Conservation (phyloP, 2,329 filamentous ascomycete species). For the Rhexocercosporidium sp. region DNA sequence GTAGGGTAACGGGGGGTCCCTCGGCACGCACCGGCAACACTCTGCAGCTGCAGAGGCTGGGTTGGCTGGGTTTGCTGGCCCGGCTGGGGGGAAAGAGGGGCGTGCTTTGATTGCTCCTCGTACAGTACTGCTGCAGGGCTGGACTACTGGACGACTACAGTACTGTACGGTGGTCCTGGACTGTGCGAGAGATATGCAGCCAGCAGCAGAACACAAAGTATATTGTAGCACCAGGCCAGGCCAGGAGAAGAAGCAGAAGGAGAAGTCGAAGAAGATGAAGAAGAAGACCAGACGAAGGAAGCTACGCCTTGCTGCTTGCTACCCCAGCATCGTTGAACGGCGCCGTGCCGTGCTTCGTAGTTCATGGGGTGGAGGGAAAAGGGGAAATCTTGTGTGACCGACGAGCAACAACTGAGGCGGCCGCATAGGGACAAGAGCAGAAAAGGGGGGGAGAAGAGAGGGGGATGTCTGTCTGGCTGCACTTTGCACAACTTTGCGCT, state of each 20-base stretch:
- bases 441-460: neutral
- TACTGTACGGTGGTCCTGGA: no score
- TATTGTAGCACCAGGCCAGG: neutral
- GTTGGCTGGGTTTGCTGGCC: no score
- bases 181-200: constrained; percentile 15
- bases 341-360: neutral
- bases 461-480: no score
- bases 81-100: no score
- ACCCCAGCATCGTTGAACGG: neutral
- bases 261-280: neutral
- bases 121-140: neutral
- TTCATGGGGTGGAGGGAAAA: neutral
- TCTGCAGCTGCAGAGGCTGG: neutral
- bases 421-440: neutral
- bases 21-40: constrained; percentile 6
- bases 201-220: constrained; percentile 14
- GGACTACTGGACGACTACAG: no score
- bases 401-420: neutral
- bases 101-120: no score
- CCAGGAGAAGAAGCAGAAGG: neutral
- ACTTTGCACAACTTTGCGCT: neutral
- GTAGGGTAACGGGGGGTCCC: no score
- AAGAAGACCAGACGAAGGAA: constrained; percentile 19
- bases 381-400: constrained; percentile 2
- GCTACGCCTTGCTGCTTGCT: neutral